A percentile compares a stretch with the other conserved stretches of the same genome.
Conservation (phyloP, 225 moss, liverwort and hornwort genomes). For the Polytrichum formosum region DNA sequence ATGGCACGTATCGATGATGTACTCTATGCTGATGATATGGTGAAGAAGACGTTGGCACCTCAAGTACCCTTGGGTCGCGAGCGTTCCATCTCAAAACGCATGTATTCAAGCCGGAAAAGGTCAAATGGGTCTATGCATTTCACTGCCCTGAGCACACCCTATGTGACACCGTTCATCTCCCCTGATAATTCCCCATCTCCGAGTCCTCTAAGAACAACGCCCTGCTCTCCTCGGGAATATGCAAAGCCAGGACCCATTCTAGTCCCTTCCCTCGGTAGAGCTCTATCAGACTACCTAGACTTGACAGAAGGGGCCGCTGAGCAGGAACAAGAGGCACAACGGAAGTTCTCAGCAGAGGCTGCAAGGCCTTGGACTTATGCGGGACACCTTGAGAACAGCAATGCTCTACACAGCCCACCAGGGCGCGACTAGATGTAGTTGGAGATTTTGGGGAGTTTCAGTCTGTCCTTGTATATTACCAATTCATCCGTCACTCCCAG, state of each 20-base stretch:
- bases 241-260: conserved; percentile 34
- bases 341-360: conserved; percentile 51
- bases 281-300: conserved; percentile 51
- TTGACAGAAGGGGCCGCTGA: conserved; percentile 43
- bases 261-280: conserved; percentile 59
- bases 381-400: conserved; percentile 76
- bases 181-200: conserved; percentile 69
- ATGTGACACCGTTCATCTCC: conserved; percentile 76
- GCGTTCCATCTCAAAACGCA: conserved; percentile 44
- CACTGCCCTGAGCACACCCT: conserved; percentile 59
- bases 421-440: conserved; percentile 70
- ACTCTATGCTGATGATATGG: conserved; percentile 72
- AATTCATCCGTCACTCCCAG: conserved; percentile 16
- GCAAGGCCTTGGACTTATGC: conserved; percentile 81
- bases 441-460: conserved; percentile 7
- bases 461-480: conserved; percentile 37
- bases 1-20: conserved; percentile 94
- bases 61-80: conserved; percentile 40
- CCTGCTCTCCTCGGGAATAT: conserved; percentile 50
- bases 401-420: conserved; percentile 87
- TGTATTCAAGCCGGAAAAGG: conserved; percentile 62
- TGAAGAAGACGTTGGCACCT: conserved; percentile 55
- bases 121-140: conserved; percentile 52
- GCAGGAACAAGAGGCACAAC: conserved; percentile 35
- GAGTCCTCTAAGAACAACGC: conserved; percentile 43